Evolutionary conservation across 129 eudicot genomes (phyloP).

Genomic region (Erigeron canadensis): DNA sequence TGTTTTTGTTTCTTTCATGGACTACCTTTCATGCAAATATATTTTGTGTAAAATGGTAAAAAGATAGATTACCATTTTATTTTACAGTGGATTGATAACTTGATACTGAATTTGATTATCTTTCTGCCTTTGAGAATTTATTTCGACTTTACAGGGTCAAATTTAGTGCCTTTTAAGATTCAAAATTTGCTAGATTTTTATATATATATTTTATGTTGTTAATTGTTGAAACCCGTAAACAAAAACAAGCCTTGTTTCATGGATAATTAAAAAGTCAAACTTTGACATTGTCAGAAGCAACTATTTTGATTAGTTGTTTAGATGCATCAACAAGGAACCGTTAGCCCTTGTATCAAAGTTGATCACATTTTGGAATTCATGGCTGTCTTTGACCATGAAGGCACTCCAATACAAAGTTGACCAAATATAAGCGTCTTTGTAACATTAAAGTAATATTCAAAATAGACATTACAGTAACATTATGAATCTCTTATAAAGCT

Average conservation of each 20-base stretch:
- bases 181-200: not conserved
- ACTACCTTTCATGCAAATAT: slow-evolving; percentile 9
- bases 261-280: slow-evolving; percentile 12
- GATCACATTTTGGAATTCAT: not conserved
- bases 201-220: no score
- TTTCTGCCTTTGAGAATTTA: not conserved
- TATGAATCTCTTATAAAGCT: no score
- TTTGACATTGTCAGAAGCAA: slow-evolving; percentile 2
- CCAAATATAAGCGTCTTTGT: not conserved
- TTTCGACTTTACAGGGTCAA: slow-evolving; percentile 8
- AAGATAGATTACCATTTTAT: not conserved
- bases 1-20: slow-evolving; percentile 4
- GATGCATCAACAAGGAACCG: slow-evolving; percentile 10
- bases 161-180: not conserved
- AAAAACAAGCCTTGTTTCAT: not conserved
- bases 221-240: not conserved
- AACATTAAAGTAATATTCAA: not conserved
- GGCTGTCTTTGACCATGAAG: slow-evolving; percentile 18
- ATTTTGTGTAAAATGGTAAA: not conserved
- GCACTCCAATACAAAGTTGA: slow-evolving; percentile 2
- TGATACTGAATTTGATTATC: not conserved
- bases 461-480: no score
- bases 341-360: not conserved
- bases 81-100: not conserved
- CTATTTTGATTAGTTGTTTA: not conserved